Base-by-base conservation (phyloP, 129 eudicot genomes). In the Mikania micrantha region DNA sequence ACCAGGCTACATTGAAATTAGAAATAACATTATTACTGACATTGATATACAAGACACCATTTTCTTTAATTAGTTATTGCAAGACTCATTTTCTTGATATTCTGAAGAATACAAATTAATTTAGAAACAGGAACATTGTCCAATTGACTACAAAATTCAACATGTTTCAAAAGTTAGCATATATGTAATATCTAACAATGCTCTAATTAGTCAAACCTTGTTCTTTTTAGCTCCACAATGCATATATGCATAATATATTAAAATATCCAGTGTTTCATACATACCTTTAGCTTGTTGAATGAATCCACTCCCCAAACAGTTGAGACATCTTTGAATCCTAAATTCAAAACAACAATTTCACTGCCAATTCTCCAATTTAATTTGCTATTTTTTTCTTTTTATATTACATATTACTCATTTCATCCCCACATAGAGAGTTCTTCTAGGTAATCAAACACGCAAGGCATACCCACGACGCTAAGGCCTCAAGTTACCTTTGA, bases 251-350 rank as follows among this genome's bases (percentile, higher is more conserved):
- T 3, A 4, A 35, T 20, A n/a, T 4, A 31, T 4, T 13, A 62
- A 35, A 40, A 19, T 44, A 48, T 50, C 22, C 28, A 49, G 40
- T 9, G 31, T 6, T 32, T 10, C 25, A 15, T 61, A 72, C 40
- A 32, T 63, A 72, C 74, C 74, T 53, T 67, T 53, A 34, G 65
- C 54, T 75, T 27, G 48, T 74, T 74, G 71, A 29, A 80, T 27
- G 72, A 64, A 85, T 60, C 96, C 95, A 52, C 73, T 74, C 53
- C 95, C 98, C 84, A 92, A 68, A 85, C 98, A 92, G 79, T 85
- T 92, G 42, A 92, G 96, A 80, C 98, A 92, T 12, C 82, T 75
- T 69, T 92, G 98, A 67, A 92, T 80, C 85, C 95, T 91, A 64
- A 52, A 64, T 62, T 24, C 53, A 77, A 68, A 63, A 59, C 12